A percentile compares a stretch with the other conserved stretches of the same genome.
Evolutionary conservation across 2,329 filamentous ascomycete species (phyloP).

Genomic region (Alternaria sp.): DNA sequence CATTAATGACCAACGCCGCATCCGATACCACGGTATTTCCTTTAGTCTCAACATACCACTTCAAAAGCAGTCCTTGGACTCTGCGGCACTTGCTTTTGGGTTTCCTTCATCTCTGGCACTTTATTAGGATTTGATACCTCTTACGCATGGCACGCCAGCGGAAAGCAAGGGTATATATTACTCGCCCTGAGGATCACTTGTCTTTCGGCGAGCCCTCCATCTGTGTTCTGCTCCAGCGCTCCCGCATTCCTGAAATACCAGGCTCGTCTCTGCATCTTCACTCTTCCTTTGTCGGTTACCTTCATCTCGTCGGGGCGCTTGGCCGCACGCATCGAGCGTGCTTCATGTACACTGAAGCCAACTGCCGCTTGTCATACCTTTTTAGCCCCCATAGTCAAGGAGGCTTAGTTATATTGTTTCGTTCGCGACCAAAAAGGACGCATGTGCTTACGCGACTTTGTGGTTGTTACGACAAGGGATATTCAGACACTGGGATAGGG

Average conservation of each 20-base stretch:
- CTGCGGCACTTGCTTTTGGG: conserved; percentile 22
- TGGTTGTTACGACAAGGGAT: conserved; percentile 7
- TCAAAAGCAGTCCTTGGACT: conserved; percentile 33
- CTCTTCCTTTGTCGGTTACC: conserved; percentile 12
- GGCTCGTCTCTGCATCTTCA: conserved; percentile 15
- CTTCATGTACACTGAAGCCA: conserved; percentile 9
- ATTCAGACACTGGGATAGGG: conserved; percentile 3
- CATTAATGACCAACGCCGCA: conserved; percentile 30
- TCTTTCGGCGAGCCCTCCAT: conserved; percentile 19
- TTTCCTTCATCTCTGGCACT: conserved; percentile 23
- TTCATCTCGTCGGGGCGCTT: conserved; percentile 8
- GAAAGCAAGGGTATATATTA: conserved; percentile 26
- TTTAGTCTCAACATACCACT: conserved; percentile 24
- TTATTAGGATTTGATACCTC: conserved; percentile 27
- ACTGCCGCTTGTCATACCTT: conserved; percentile 2
- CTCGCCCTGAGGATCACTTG: conserved; percentile 23
- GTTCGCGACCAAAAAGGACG: conserved; percentile 6
- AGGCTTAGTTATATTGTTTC: conserved; percentile 19
- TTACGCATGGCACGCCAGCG: conserved; percentile 36
- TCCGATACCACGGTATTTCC: conserved; percentile 32
- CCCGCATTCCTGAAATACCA: conserved; percentile 12
- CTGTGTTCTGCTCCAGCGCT: conserved; percentile 14
- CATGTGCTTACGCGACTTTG: conserved; percentile 15
- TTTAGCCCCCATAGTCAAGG: conserved; percentile 5
- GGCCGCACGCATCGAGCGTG: not conserved